Evolutionary conservation across 164 flowering plant species (phyloP).

Genomic region (Vitis labrusca): DNA sequence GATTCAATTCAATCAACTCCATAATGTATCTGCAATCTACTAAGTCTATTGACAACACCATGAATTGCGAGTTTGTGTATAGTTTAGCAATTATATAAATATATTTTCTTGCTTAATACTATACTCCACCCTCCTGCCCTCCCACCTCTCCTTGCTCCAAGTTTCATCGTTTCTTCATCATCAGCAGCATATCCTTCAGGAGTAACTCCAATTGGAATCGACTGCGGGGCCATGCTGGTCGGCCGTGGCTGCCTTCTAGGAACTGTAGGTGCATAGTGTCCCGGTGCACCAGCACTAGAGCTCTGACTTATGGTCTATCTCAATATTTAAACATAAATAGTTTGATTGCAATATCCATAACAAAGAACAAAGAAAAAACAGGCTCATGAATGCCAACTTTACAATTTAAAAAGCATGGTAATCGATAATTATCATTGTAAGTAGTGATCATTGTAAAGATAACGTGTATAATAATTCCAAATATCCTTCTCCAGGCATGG

Average conservation of each 20-base stretch:
- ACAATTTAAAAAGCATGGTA: too few species aligned
- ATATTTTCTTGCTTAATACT: slow-evolving; percentile 75
- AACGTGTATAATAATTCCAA: too few species aligned
- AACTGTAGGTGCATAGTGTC: slow-evolving; percentile 79
- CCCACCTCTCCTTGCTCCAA: slow-evolving; percentile 70
- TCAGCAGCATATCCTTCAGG: slow-evolving; percentile 42
- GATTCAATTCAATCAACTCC: too few species aligned
- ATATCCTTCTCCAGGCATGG: too few species aligned
- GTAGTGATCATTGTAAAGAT: too few species aligned
- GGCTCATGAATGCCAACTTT: too few species aligned
- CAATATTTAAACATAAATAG: not conserved
- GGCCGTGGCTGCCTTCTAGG: slow-evolving; percentile 89
- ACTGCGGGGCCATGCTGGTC: slow-evolving; percentile 68
- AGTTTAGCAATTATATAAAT: slow-evolving; percentile 16
- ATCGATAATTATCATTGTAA: too few species aligned
- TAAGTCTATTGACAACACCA: too few species aligned
- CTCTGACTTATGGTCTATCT: slow-evolving; percentile 43
- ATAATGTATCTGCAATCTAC: too few species aligned
- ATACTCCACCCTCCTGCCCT: slow-evolving; percentile 90
- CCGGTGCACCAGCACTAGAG: slow-evolving; percentile 34
- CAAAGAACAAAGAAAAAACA: too few species aligned
- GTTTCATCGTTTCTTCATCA: slow-evolving; percentile 71
- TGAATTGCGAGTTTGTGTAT: too few species aligned
- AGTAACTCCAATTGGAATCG: slow-evolving; percentile 57
- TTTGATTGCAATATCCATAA: not conserved